phyloP scores from a whole-genome alignment of 352 stramenopile species.

The Globisporangium recalcitrans region DNA sequence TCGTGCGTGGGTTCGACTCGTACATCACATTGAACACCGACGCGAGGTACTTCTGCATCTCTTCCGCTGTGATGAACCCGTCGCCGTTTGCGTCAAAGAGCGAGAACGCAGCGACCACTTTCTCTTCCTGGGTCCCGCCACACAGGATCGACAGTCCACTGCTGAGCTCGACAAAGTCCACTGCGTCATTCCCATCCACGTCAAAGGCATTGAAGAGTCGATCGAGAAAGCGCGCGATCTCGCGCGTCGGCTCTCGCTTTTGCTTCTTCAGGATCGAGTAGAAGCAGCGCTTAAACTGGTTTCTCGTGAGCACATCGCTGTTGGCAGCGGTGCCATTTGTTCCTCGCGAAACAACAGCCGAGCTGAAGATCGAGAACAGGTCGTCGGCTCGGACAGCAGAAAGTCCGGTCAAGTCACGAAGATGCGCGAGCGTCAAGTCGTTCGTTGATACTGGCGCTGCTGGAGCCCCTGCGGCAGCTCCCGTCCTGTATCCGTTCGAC shows the following conservation, averaged over 20 bases:
- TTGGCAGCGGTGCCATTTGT: neutral
- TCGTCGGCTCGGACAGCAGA: conserved; percentile 44
- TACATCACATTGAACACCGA: conserved; percentile 74
- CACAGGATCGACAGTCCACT: conserved; percentile 76
- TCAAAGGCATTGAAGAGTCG: conserved; percentile 80
- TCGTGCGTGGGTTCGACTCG: conserved; percentile 29
- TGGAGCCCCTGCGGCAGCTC: no score
- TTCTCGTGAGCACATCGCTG: conserved; percentile 37
- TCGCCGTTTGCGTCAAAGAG: conserved; percentile 82
- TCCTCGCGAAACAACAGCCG: conserved; percentile 16
- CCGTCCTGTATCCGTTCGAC: neutral
- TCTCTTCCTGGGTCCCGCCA: conserved; percentile 65
- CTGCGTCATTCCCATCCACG: conserved; percentile 47
- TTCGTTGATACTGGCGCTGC: neutral
- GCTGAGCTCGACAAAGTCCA: conserved; percentile 78
- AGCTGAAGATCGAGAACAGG: conserved; percentile 53
- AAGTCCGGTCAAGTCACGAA: conserved; percentile 57
- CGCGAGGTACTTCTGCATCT: conserved; percentile 80
- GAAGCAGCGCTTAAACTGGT: conserved; percentile 68
- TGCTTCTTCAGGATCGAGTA: conserved; percentile 57
- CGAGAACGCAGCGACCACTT: conserved; percentile 72
- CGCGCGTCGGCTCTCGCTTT: conserved; percentile 39
- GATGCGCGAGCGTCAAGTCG: conserved; percentile 22
- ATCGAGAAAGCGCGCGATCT: conserved; percentile 61
- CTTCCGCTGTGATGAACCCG: conserved; percentile 73